These are phyloP conservation scores for Dichomitus squalens DNA, from an alignment of 1,284 basidiomycete species.

Conservation along the genomic window DNA sequence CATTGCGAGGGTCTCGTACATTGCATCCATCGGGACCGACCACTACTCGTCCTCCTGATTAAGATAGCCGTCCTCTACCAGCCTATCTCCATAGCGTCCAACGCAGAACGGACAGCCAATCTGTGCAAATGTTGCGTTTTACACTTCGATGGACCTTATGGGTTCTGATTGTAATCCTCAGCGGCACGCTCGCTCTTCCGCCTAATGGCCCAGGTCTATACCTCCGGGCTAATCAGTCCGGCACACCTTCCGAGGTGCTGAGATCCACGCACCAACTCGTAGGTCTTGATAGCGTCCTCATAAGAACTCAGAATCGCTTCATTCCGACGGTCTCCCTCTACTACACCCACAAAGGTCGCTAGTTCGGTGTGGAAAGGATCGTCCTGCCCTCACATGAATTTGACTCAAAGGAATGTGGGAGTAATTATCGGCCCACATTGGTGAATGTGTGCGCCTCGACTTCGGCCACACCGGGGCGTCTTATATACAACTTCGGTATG, in stretches of 20 bases:
- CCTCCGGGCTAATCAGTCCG: background rate
- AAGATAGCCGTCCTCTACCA: too few species aligned
- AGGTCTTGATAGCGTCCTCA: constrained; percentile 29
- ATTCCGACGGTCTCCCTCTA: constrained; percentile 15
- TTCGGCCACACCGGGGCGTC: constrained; percentile 34
- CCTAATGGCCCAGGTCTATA: constrained; percentile 28
- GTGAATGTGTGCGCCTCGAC: constrained; percentile 17
- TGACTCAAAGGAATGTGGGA: background rate
- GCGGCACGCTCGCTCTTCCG: constrained; percentile 23
- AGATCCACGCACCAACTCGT: constrained; percentile 25
- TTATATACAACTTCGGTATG: constrained; percentile 36
- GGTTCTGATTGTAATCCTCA: constrained; percentile 1
- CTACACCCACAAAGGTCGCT: constrained; percentile 38
- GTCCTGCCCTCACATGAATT: constrained; percentile 25
- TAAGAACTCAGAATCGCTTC: constrained; percentile 27
- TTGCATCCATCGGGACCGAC: too few species aligned
- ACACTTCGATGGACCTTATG: too few species aligned
- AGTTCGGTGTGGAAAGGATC: constrained; percentile 43
- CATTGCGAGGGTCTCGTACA: too few species aligned
- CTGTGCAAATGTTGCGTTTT: too few species aligned
- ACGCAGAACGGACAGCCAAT: too few species aligned
- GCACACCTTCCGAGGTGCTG: background rate
- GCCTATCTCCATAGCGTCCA: too few species aligned
- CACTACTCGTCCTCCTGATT: too few species aligned
- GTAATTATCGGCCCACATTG: background rate